A percentile compares a stretch with the other conserved stretches of the same genome.
Evolutionary conservation across 1,284 basidiomycete genomes (phyloP).

Genomic region (Anthracocystis walkeri): DNA sequence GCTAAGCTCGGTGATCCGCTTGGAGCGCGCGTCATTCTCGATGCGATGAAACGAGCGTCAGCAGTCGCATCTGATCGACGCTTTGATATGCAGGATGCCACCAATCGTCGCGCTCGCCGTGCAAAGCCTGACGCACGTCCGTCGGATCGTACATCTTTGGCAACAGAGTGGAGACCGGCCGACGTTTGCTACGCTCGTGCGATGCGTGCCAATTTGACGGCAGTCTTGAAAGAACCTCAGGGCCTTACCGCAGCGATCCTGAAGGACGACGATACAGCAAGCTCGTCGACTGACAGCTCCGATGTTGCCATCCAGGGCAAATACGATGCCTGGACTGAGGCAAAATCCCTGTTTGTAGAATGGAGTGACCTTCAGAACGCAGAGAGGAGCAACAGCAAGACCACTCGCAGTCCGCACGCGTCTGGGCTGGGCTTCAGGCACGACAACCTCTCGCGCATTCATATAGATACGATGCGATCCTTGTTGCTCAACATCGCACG

Average conservation of each 20-base stretch:
- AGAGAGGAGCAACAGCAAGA: not conserved
- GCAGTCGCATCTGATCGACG: not conserved
- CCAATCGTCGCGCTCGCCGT: slow-evolving; percentile 13
- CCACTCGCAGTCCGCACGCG: not conserved
- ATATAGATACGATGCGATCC: slow-evolving; percentile 13
- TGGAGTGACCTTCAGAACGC: slow-evolving; percentile 13
- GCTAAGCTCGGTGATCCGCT: slow-evolving; percentile 25
- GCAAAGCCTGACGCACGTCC: not conserved
- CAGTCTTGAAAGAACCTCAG: slow-evolving; percentile 4
- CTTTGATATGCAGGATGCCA: not conserved
- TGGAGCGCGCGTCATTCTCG: slow-evolving; percentile 26
- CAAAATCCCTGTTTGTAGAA: slow-evolving; percentile 22
- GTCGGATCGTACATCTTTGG: not conserved
- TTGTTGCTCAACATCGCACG: slow-evolving; percentile 23
- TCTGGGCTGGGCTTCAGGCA: not conserved
- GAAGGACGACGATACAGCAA: not conserved
- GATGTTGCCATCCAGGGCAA: not conserved
- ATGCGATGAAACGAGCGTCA: slow-evolving; percentile 32
- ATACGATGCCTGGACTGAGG: slow-evolving; percentile 35
- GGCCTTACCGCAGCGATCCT: slow-evolving; percentile 23
- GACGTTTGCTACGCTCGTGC: slow-evolving; percentile 23
- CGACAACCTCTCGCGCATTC: slow-evolving; percentile 7
- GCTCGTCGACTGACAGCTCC: slow-evolving; percentile 1
- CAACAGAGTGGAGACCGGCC: slow-evolving; percentile 22
- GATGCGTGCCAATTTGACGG: slow-evolving; percentile 24